These are phyloP conservation scores for Apiospora hydei DNA, from an alignment of 2,329 filamentous ascomycete species.

Conservation along the genomic window DNA sequence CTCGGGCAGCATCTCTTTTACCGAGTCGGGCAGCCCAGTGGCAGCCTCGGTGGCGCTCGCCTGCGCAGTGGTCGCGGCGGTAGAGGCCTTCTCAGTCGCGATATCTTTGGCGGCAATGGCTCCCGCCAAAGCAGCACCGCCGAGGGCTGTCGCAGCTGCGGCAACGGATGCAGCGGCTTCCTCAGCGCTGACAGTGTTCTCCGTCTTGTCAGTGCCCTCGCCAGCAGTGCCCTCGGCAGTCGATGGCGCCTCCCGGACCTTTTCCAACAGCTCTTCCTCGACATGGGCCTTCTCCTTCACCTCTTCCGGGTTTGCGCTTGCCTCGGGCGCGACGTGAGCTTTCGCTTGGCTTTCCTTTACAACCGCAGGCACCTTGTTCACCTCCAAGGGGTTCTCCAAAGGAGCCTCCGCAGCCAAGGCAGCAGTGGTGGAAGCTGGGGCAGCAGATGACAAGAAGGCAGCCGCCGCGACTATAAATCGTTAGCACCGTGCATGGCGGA, in stretches of 20 bases:
- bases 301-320: conserved; percentile 69
- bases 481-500: neutral
- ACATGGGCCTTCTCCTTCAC: conserved; percentile 75
- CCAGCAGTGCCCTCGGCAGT: conserved; percentile 64
- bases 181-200: conserved; percentile 50
- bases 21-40: conserved; percentile 59
- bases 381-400: conserved; percentile 42
- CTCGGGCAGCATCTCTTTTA: conserved; percentile 59
- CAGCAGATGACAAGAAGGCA: conserved; percentile 45
- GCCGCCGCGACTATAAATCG: conserved; percentile 16
- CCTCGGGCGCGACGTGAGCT: conserved; percentile 70
- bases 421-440: conserved; percentile 52
- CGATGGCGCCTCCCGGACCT: conserved; percentile 66
- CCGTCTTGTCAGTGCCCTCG: conserved; percentile 60
- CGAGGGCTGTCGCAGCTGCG: conserved; percentile 51
- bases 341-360: conserved; percentile 77
- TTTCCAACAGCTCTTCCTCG: conserved; percentile 73
- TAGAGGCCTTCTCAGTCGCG: conserved; percentile 49
- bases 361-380: conserved; percentile 60
- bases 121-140: conserved; percentile 43
- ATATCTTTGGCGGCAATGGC: conserved; percentile 50
- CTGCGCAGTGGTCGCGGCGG: conserved; percentile 44
- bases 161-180: conserved; percentile 51
- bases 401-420: conserved; percentile 52
- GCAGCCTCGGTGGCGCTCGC: conserved; percentile 40